phyloP scores from a whole-genome alignment of 2,329 filamentous ascomycete species.

The Penicillium sp. region DNA sequence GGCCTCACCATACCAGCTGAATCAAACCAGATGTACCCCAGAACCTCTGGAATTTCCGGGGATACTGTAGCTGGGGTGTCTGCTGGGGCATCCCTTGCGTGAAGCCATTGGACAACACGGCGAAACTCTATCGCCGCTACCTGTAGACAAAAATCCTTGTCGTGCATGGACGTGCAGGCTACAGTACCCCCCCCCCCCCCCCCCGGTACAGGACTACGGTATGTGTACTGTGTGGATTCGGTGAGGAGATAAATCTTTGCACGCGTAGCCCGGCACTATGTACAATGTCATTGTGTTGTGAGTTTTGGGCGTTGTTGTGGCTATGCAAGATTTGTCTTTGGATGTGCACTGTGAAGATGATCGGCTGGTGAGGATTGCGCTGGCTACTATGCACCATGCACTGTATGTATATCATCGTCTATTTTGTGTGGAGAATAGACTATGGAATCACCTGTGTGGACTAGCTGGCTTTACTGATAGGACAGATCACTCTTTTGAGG shows the following conservation, averaged over 20 bases:
- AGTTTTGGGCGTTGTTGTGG: background rate
- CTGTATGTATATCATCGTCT: background rate
- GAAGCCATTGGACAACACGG: background rate
- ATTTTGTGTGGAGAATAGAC: background rate
- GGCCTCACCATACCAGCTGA: background rate
- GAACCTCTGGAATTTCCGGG: conserved; percentile 12
- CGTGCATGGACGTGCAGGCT: conserved; percentile 28
- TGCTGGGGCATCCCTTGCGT: conserved; percentile 14
- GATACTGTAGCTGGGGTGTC: background rate
- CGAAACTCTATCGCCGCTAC: conserved; percentile 21
- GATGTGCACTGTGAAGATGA: background rate
- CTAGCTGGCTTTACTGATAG: background rate
- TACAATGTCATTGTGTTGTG: background rate
- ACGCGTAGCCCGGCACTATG: background rate
- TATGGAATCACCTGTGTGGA: background rate
- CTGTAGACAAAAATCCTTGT: conserved; percentile 17
- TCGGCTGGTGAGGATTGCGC: background rate
- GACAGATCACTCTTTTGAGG: background rate
- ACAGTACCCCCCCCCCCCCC: no score
- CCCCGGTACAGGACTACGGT: background rate
- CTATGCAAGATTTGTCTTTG: conserved; percentile 6
- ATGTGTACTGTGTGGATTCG: background rate
- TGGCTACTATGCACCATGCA: background rate
- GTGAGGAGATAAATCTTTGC: background rate
- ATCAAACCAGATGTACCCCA: background rate